A percentile compares a stretch with the other conserved stretches of the same genome.
phyloP scores from a whole-genome alignment of 2,329 filamentous ascomycete species.

The Lecanoromycetidae sp. region DNA sequence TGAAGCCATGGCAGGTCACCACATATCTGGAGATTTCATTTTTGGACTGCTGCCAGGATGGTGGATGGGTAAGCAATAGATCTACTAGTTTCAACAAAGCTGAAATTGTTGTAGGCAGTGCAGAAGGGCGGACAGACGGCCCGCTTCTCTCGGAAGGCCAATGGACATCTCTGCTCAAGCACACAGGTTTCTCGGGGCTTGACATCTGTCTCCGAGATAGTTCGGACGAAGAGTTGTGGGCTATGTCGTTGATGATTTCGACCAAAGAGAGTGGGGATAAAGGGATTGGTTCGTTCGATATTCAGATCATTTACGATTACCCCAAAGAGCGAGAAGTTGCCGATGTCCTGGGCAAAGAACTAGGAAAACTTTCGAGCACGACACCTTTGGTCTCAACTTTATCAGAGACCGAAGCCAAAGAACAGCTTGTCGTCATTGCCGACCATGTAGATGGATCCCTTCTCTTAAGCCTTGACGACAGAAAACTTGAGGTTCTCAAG shows the following conservation, averaged over 20 bases:
- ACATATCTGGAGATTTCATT: not conserved
- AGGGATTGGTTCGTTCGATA: not conserved
- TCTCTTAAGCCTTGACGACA: not conserved
- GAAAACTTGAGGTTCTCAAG: conserved; percentile 1
- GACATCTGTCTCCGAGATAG: conserved; percentile 19
- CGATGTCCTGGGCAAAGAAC: not conserved
- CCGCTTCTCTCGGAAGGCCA: conserved; percentile 13
- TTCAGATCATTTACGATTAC: not conserved
- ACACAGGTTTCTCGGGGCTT: conserved; percentile 26
- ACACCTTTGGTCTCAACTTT: not conserved
- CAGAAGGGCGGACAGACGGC: not conserved
- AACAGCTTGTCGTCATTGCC: not conserved
- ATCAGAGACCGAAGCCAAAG: not conserved
- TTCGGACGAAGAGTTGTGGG: conserved; percentile 1
- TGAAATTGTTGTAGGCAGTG: not conserved
- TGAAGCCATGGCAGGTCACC: not conserved
- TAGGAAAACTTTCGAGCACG: not conserved
- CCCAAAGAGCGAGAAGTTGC: not conserved
- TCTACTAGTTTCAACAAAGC: not conserved
- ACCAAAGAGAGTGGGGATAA: not conserved
- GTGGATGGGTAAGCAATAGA: conserved; percentile 2
- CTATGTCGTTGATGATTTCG: conserved; percentile 3
- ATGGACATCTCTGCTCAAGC: conserved; percentile 26
- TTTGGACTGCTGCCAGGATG: conserved; percentile 10
- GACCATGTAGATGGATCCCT: not conserved